Evolutionary conservation across 2,329 filamentous ascomycete genomes (phyloP).

Genomic region (Waltergamsia citrina): DNA sequence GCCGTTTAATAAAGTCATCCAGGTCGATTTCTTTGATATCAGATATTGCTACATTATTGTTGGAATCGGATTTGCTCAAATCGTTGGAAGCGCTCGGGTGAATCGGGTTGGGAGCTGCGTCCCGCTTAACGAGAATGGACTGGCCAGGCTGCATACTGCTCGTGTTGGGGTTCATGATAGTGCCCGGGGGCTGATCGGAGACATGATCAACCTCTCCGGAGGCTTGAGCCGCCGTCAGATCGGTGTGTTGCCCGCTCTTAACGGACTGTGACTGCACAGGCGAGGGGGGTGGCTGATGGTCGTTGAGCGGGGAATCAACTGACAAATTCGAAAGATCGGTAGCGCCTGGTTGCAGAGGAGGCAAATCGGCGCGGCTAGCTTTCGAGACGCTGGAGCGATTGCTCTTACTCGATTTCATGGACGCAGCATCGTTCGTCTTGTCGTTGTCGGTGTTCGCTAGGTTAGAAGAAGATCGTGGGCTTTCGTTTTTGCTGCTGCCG

Average conservation of each 20-base stretch:
- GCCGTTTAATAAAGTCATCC: constrained; percentile 92
- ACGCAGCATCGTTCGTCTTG: constrained; percentile 57
- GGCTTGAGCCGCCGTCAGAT: constrained; percentile 71
- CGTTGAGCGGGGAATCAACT: constrained; percentile 34
- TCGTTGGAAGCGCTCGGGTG: constrained; percentile 34
- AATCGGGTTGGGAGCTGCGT: constrained; percentile 60
- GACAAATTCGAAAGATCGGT: constrained; percentile 24
- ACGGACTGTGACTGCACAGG: constrained; percentile 72
- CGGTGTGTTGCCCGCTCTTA: constrained; percentile 58
- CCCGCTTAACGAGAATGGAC: constrained; percentile 80
- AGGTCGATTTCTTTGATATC: constrained; percentile 89
- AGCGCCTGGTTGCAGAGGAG: constrained; percentile 29
- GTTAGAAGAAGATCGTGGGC: constrained; percentile 59
- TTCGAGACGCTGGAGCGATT: constrained; percentile 39
- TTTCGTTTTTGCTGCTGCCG: constrained; percentile 58
- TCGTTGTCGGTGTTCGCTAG: constrained; percentile 35
- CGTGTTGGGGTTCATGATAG: constrained; percentile 45
- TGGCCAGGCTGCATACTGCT: constrained; percentile 65
- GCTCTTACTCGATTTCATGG: constrained; percentile 62
- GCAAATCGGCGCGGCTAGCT: constrained; percentile 32
- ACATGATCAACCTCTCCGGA: constrained; percentile 90
- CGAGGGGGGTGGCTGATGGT: constrained; percentile 65
- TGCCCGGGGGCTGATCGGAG: constrained; percentile 78
- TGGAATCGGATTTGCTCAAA: constrained; percentile 27
- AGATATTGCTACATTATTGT: constrained; percentile 64